Evolutionary conservation across 2,329 filamentous ascomycete species (phyloP), one percentile per base, ranked within the genome.

Genomic region (Fusarium fujikuroi): DNA sequence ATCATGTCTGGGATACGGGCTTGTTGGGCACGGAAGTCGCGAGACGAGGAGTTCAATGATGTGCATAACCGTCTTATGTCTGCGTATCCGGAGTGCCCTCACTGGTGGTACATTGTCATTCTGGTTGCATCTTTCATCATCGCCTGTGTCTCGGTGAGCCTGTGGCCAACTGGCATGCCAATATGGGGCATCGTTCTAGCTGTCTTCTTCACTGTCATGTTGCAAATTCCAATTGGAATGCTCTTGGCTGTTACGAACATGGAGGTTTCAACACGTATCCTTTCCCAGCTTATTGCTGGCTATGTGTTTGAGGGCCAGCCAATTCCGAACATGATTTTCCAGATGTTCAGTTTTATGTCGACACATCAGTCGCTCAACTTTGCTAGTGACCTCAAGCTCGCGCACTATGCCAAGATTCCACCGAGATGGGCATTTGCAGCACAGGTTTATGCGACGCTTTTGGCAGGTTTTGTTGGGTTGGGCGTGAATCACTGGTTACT

Each of bases 251-350:
- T 88, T 60, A 87, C 87, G 34, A 88, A 89, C 79, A 83, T 86
- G 44, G 86, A 89, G 74, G 78, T 92, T 7, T 88, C 89, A 4
- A 83, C 92, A 4, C 91, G 91, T 72, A 89, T 93, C 16, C 82
- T 92, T 42, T 90, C 89, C n/a, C 89, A 91, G 78, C 90, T 91
- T 71, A 84, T 93, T 40, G 85, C 90, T 60, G 91, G 91, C 3
- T 92, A 92, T 78, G 89, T 91, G 80, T 85, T 91, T 42, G 91
- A 90, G 1, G 91, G 91, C 14, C 84, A 84, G 5, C 89, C 90
- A 2, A 84, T 93, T 50, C 89, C 90, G 10, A 90, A 92, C 85
- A 92, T 93, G 90, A 85, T 92, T 78, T 92, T 92, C 84, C 92
- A 92, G 79, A 91, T 89, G 68, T 92, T 90, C 70, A 88, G 89